Evolutionary conservation across 208 protist genomes (phyloP), one percentile per base, ranked within the genome.

Genomic region (Herpetomonas samuelpessoai): DNA sequence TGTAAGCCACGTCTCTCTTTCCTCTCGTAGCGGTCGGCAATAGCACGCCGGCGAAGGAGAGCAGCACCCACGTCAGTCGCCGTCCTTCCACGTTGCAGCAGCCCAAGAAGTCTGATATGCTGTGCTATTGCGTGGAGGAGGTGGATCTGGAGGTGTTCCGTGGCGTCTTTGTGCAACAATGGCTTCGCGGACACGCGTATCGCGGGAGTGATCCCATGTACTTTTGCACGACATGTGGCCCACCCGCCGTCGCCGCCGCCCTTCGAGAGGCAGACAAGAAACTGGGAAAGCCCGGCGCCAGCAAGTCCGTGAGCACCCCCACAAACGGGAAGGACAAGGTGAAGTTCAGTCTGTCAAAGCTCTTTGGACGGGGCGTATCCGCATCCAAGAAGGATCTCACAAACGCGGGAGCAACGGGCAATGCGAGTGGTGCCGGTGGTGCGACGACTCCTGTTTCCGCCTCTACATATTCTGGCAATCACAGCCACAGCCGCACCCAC

Each of bases 181-280:
- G 74, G 71, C 68, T 86, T 0, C 67, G 63, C 18, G 74, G 79
- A 0, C 41, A 64, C 21, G 57, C 28, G 22, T 76, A 53, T 25
- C 57, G 59, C 31, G 38, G 1, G 14, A 39, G 39, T 22, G 73
- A 76, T 51, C 54, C 69, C 6, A 60, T 77, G 9, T 83, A 78
- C 62, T 79, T 70, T 54, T 83, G 76, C 49, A 79, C 62, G 0
- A 66, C 62, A 12, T 83, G 76, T 21, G 76, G 76, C 0, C 72
- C 77, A 0, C 57, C 57, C 2, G 59, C 58, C 0, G 55, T 83
- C n/a, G 71, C 75, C 55, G 65, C 75, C 14, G 53, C 51, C 16
- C 62, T 78, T 1, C 57, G 57, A 21, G 24, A 52, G 1, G 41
- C 58, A 0, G 64, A 76, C 21, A 76, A 70, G 39, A 49, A 31